phyloP scores from a whole-genome alignment of 345 rosid species.

The Rhodamnia argentea region DNA sequence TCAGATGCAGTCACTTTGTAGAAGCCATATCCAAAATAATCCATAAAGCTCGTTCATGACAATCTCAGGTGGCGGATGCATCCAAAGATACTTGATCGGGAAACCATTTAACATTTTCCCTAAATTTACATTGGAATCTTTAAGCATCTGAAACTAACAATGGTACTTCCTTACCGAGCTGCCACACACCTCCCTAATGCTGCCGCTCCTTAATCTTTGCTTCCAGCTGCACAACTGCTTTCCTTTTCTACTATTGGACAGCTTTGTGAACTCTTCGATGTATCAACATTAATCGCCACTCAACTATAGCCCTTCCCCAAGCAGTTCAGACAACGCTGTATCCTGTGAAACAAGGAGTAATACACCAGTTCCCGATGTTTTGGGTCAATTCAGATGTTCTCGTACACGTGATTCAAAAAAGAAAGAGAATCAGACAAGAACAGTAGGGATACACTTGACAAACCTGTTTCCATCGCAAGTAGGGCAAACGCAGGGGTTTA shows the following conservation, averaged over 20 bases:
- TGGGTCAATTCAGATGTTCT: background rate
- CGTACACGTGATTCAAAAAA: background rate
- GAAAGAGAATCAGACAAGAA: background rate
- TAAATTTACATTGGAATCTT: background rate
- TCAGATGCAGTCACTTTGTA: background rate
- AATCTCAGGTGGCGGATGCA: background rate
- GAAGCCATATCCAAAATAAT: background rate
- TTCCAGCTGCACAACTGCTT: background rate
- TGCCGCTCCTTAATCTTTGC: background rate
- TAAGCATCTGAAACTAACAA: background rate
- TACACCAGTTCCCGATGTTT: background rate
- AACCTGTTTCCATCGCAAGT: constrained; percentile 91
- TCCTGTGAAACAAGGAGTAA: constrained; percentile 24
- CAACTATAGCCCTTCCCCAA: constrained; percentile 42
- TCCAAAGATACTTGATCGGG: background rate
- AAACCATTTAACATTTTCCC: background rate
- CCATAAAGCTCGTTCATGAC: background rate
- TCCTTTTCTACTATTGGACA: background rate
- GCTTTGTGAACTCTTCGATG: background rate
- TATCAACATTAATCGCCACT: background rate
- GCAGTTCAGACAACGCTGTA: constrained; percentile 77
- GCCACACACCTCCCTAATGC: background rate
- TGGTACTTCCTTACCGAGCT: background rate
- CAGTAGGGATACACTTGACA: background rate
- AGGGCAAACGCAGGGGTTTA: constrained; percentile 84